Percentiles rank a stretch among this genome's conserved stretches.
Evolutionary conservation across 2,329 filamentous ascomycete species (phyloP).

Genomic region (Xylariomycetidae sp.): DNA sequence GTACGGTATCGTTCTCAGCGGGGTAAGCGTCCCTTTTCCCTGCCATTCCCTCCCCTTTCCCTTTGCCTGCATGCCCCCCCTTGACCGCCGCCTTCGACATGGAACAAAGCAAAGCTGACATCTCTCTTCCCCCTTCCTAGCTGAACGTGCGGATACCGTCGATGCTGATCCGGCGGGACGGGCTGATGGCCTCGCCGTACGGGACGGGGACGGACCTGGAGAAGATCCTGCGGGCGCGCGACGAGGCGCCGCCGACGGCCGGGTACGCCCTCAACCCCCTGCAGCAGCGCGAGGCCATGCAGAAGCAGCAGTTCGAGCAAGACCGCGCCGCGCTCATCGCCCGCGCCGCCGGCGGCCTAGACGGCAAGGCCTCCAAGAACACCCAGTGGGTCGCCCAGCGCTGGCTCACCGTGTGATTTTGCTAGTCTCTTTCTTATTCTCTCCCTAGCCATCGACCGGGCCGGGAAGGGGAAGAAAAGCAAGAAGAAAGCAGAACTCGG

Average conservation of each 20-base stretch:
- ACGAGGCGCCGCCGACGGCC: constrained; percentile 21
- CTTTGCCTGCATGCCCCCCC: constrained; percentile 1
- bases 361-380: constrained; percentile 27
- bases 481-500: too few relatives aligned
- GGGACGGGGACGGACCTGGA: constrained; percentile 37
- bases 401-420: constrained; percentile 29
- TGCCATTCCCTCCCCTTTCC: background rate
- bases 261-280: constrained; percentile 37
- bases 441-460: too few relatives aligned
- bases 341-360: constrained; percentile 33
- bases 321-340: constrained; percentile 36
- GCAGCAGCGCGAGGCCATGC: constrained; percentile 42
- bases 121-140: constrained; percentile 24
- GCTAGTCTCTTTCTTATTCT: too few relatives aligned
- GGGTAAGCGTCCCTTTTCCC: constrained; percentile 34
- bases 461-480: background rate
- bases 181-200: constrained; percentile 39
- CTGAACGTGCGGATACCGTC: constrained; percentile 54
- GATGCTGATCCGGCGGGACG: constrained; percentile 54
- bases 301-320: constrained; percentile 37
- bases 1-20: constrained; percentile 49
- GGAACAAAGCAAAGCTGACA: background rate
- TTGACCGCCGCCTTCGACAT: background rate
- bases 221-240: constrained; percentile 36
- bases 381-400: constrained; percentile 33